phyloP scores from a whole-genome alignment of 345 rosid genomes.

The Ceriops decandra region DNA sequence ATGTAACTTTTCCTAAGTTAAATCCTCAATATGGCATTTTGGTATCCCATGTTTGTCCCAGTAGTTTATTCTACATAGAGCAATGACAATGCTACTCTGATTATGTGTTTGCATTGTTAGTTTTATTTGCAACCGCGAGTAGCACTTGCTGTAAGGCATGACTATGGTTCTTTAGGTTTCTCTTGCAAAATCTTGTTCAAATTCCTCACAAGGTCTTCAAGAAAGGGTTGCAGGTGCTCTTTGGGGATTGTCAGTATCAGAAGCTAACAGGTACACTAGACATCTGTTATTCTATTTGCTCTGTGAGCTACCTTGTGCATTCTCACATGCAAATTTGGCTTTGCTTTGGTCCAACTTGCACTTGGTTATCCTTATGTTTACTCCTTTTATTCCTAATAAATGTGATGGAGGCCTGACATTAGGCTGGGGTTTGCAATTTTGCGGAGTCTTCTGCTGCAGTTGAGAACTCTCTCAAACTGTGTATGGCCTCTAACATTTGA shows the following conservation, averaged over 20 bases:
- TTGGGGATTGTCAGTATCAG: conserved; percentile 45
- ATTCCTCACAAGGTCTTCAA: conserved; percentile 36
- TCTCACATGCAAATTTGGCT: background rate
- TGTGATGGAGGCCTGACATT: background rate
- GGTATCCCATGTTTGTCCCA: background rate
- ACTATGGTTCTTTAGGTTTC: conserved; percentile 25
- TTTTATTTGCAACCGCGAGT: background rate
- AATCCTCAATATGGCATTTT: background rate
- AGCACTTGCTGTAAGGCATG: no score
- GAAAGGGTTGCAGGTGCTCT: conserved; percentile 45
- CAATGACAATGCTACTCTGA: background rate
- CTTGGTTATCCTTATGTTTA: background rate
- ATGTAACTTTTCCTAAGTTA: background rate
- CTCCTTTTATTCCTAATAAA: background rate
- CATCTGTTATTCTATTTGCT: background rate
- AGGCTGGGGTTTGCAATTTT: background rate
- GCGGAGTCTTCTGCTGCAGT: background rate
- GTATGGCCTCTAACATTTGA: background rate
- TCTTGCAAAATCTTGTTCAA: conserved; percentile 33
- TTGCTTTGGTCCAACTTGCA: background rate
- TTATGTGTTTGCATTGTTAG: background rate
- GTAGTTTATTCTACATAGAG: background rate
- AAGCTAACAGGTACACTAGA: conserved; percentile 24
- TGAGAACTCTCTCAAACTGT: background rate
- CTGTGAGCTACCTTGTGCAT: background rate